Base-by-base conservation (phyloP, 1,139 yeast genomes). In the Nakaseomyces nivariensis region DNA sequence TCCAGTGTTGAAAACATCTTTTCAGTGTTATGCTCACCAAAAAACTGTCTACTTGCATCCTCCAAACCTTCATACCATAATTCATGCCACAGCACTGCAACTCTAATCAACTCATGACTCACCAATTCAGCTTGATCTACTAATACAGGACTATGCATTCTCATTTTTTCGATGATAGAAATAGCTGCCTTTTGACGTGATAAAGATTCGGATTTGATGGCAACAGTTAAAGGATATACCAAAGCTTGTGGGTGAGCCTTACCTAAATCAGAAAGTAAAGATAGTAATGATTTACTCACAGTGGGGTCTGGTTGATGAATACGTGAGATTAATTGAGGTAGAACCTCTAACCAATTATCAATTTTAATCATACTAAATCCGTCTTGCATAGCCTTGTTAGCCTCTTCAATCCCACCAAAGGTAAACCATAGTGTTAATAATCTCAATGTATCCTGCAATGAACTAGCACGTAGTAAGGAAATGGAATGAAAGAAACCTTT, bases 1-100 rank as follows among this genome's bases (percentile, higher is more conserved):
- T 88, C 96, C 48, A 94, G 70, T 1, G 90, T 90, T 29, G 87
- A 83, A 68, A 85, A 86, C 97, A 92, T 94, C 64, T 88, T 89
- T 52, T 89, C 96, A 8, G 94, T 85, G 62, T 92, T 89, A 60
- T 88, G 94, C 55, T 94, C 98, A 37, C 95, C 96, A 67, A 89
- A 92, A 71, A 85, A 94, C 50, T 86, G 77, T 52, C 97, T 75
- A 4, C 96, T 89, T 0, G 98, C 98, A 71, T 92, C 97, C 64
- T 94, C 99, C 40, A 94, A 72, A 1, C 96, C 97, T 69, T 90
- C 98, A 60, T 90, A 90, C 98, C 99, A 94, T 64, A 86, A 85
- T 63, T 94, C 99, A 61, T 89, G 96, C 97, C 98, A 90, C 55
- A 92, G 71, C 1, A 92, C 97, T 0, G 97, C 97, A 13, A 89